Evolutionary conservation across 805 yeast genomes (phyloP).

Genomic region (Brettanomyces bruxellensis): DNA sequence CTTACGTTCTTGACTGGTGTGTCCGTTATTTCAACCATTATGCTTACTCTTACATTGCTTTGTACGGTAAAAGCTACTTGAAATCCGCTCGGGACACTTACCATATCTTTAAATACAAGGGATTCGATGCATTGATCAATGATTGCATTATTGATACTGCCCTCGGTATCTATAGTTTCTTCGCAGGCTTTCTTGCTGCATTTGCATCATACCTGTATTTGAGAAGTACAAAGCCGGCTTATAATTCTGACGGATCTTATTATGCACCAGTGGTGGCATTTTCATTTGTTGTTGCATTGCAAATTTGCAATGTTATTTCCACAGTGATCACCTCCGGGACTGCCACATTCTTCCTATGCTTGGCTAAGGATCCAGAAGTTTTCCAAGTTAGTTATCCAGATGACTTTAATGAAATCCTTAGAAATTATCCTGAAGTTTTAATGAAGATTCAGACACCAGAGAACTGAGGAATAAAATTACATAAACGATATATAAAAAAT

Average conservation of each 20-base stretch:
- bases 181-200: slow-evolving; percentile 40
- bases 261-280: slow-evolving; percentile 23
- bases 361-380: slow-evolving; percentile 80
- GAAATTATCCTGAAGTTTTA: slow-evolving; percentile 18
- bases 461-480: not conserved
- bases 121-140: slow-evolving; percentile 74
- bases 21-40: slow-evolving; percentile 59
- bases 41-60: slow-evolving; percentile 77
- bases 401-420: slow-evolving; percentile 19
- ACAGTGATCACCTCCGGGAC: slow-evolving; percentile 72
- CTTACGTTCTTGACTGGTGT: slow-evolving; percentile 11
- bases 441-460: slow-evolving; percentile 1
- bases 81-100: slow-evolving; percentile 72
- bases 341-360: slow-evolving; percentile 73
- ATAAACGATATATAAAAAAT: not conserved
- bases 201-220: slow-evolving; percentile 60
- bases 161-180: slow-evolving; percentile 57
- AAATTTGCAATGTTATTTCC: slow-evolving; percentile 59
- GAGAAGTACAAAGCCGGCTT: slow-evolving; percentile 56
- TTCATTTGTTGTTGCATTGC: slow-evolving; percentile 55
- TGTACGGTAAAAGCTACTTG: slow-evolving; percentile 75
- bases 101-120: slow-evolving; percentile 63
- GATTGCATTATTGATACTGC: slow-evolving; percentile 77
- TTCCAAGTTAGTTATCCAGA: slow-evolving; percentile 67
- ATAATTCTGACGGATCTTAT: slow-evolving; percentile 49